These are phyloP conservation scores for Cystobasidium tubakii DNA, from an alignment of 768 basidiomycete species.

Conservation along the genomic window DNA sequence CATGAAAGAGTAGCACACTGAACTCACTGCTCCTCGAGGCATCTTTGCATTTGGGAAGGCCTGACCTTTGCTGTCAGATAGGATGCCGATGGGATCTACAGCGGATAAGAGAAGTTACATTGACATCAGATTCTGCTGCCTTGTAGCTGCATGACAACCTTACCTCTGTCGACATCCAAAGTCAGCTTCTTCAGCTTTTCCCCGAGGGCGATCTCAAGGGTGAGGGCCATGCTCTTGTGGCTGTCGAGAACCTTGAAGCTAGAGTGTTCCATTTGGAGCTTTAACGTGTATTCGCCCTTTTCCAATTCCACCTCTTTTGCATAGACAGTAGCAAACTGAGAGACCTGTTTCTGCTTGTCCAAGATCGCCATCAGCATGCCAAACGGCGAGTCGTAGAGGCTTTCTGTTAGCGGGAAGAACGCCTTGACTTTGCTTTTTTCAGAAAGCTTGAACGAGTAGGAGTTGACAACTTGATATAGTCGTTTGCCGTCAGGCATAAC, in stretches of 20 bases:
- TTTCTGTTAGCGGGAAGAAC: slow-evolving; percentile 14
- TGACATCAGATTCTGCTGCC: too few relatives aligned
- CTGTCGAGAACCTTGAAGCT: slow-evolving; percentile 29
- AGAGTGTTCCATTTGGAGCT: slow-evolving; percentile 8
- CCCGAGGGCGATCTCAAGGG: slow-evolving; percentile 11
- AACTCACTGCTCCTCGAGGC: slow-evolving; percentile 17
- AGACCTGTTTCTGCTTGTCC: slow-evolving; percentile 1
- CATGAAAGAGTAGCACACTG: background rate
- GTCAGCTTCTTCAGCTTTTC: slow-evolving; percentile 30
- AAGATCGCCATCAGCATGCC: slow-evolving; percentile 17
- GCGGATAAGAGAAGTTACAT: background rate
- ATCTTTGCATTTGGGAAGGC: slow-evolving; percentile 20
- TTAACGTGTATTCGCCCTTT: slow-evolving; percentile 37
- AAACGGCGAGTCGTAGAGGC: slow-evolving; percentile 37
- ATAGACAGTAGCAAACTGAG: slow-evolving; percentile 26
- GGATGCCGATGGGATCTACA: slow-evolving; percentile 10
- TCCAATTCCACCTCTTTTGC: slow-evolving; percentile 32
- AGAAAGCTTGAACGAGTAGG: slow-evolving; percentile 35
- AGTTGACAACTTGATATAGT: slow-evolving; percentile 33
- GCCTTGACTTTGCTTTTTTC: slow-evolving; percentile 32
- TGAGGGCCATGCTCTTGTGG: slow-evolving; percentile 19
- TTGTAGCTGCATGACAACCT: background rate
- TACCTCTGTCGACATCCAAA: slow-evolving; percentile 24
- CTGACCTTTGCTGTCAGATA: background rate
- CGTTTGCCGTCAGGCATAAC: slow-evolving; percentile 22